phyloP scores from a whole-genome alignment of 768 basidiomycete genomes.

The Tylopilus vinaceipallidus region DNA sequence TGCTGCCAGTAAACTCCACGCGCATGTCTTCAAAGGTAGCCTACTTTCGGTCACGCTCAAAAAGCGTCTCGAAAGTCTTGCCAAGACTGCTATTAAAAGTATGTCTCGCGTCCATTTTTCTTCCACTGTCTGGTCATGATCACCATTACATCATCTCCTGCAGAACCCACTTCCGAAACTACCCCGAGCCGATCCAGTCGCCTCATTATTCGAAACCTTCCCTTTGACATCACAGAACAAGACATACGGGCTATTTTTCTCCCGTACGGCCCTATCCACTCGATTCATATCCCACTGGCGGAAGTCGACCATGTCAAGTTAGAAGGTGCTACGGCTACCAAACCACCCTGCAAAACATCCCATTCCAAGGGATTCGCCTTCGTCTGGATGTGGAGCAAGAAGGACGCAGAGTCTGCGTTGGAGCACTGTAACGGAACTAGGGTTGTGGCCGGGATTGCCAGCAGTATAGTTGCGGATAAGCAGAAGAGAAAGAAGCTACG shows the following conservation, averaged over 20 bases:
- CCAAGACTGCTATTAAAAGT: slow-evolving; percentile 42
- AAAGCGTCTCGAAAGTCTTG: slow-evolving; percentile 72
- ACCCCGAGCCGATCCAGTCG: slow-evolving; percentile 72
- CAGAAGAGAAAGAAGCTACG: slow-evolving; percentile 66
- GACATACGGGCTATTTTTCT: slow-evolving; percentile 86
- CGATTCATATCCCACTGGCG: slow-evolving; percentile 71
- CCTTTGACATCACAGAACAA: slow-evolving; percentile 78
- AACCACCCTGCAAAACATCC: slow-evolving; percentile 11
- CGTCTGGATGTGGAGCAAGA: slow-evolving; percentile 86
- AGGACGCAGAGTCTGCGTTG: slow-evolving; percentile 82
- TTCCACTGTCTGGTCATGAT: neutral
- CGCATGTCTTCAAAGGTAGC: slow-evolving; percentile 88
- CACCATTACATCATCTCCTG: neutral
- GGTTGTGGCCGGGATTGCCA: slow-evolving; percentile 61
- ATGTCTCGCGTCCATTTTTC: neutral
- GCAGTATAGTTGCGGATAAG: slow-evolving; percentile 54
- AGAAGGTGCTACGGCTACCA: slow-evolving; percentile 29
- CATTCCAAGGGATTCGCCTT: slow-evolving; percentile 87
- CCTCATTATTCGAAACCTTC: slow-evolving; percentile 89
- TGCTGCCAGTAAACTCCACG: slow-evolving; percentile 80
- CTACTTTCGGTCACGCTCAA: slow-evolving; percentile 86
- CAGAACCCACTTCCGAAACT: slow-evolving; percentile 34
- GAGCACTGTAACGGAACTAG: slow-evolving; percentile 76
- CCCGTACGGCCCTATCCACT: slow-evolving; percentile 83
- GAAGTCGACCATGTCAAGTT: slow-evolving; percentile 28